phyloP scores from a whole-genome alignment of 306 rosid genomes.

The Casuarina glauca region DNA sequence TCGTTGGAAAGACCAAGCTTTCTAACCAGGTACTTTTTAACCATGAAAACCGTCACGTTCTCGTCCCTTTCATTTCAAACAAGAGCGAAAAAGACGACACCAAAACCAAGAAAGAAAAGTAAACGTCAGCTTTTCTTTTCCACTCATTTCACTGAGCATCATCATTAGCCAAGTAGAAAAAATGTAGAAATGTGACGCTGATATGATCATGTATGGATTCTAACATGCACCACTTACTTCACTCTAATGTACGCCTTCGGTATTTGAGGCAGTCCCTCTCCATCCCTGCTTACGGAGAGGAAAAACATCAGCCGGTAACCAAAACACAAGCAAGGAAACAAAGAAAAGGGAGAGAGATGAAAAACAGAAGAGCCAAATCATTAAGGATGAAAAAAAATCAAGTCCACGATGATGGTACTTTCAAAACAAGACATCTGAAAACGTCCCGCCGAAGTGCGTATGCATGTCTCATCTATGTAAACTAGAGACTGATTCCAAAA shows the following conservation, averaged over 20 bases:
- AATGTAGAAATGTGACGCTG: neutral
- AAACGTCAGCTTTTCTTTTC: conserved; percentile 34
- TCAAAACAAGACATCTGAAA: neutral
- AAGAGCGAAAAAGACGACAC: conserved; percentile 1
- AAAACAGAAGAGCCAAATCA: no score
- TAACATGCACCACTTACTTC: conserved; percentile 65
- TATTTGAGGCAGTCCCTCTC: conserved; percentile 61
- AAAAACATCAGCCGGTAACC: conserved; percentile 2
- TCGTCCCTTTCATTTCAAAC: conserved; percentile 47
- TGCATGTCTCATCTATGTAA: neutral
- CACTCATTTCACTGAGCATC: conserved; percentile 41
- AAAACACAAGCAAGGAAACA: neutral
- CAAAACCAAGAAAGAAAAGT: conserved; percentile 24
- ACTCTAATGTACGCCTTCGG: conserved; percentile 71
- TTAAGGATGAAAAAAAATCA: no score
- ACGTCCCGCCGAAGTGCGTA: neutral
- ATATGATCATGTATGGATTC: conserved; percentile 31
- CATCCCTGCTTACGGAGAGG: conserved; percentile 30
- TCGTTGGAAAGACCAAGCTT: conserved; percentile 76
- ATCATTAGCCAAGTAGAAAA: conserved; percentile 46
- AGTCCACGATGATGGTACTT: neutral
- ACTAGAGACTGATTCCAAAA: neutral
- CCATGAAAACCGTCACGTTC: conserved; percentile 59
- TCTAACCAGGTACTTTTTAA: conserved; percentile 66
- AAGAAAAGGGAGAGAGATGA: neutral